Evolutionary conservation across 1,284 basidiomycete genomes (phyloP), one percentile per base, ranked within the genome.

Genomic region (Papiliotrema laurentii): DNA sequence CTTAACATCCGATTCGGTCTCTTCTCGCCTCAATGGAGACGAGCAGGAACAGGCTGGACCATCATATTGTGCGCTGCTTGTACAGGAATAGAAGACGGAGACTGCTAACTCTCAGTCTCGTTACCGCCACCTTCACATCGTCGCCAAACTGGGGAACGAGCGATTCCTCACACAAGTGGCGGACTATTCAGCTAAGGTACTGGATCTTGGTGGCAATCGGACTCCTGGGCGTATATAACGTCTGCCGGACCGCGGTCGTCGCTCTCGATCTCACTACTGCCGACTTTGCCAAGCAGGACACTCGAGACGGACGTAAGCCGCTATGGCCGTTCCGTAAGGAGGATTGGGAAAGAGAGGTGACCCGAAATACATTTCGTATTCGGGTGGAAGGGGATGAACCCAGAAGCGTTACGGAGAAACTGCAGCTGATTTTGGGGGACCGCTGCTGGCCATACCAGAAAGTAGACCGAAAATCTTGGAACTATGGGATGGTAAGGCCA

Each of bases 1-100:
- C 42, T 64, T 21, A 67, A 67, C 40, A 54, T 65, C 22, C 46
- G 65, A 3, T 49, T 65, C 25, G 65, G 65, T 0, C 49, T 56
- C 9, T 62, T 65, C 34, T 58, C 61, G 6, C 65, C 65, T 1
- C 65, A 67, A 26, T 63, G 60, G 59, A 52, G 47, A 34, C 33
- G 64, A 25, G 55, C 49, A 16, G 65, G 65, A 3, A 53, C 43
- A 2, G 65, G 65, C 6, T 64, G 58, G 34, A 67, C 63, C 11
- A 58, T 64, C 30, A 62, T 65, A 47, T 65, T 65, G 63, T 61
- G 38, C 43, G 63, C 16, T 9, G 34, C 33, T 42, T 25, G 24
- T 30, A 5, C 7, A 30, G 25, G n/a, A n/a, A n/a, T n/a, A n/a
- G n/a, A n/a, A n/a, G n/a, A n/a, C n/a, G n/a, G n/a, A n/a, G n/a